phyloP scores from a whole-genome alignment of 2,329 filamentous ascomycete genomes.

The Claviceps citrina region DNA sequence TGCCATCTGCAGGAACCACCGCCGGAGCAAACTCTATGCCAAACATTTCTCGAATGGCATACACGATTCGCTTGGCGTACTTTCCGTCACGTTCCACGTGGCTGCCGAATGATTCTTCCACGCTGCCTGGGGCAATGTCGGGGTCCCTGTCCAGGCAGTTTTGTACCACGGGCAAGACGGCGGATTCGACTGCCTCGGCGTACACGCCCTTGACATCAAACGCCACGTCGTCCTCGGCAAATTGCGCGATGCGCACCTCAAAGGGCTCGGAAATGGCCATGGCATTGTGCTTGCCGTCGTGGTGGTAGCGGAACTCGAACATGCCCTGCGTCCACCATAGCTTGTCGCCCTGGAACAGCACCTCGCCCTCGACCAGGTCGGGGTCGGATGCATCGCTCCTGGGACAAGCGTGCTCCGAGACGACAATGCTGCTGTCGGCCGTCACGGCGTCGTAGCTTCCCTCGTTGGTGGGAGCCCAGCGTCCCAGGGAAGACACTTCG shows the following conservation, averaged over 20 bases:
- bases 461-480: conserved; percentile 72
- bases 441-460: conserved; percentile 61
- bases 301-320: conserved; percentile 95
- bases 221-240: conserved; percentile 59
- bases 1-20: conserved; percentile 84
- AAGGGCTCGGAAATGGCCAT: conserved; percentile 92
- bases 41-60: conserved; percentile 92
- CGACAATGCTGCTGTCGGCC: conserved; percentile 61
- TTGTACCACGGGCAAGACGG: conserved; percentile 66
- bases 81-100: conserved; percentile 77
- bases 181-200: conserved; percentile 55
- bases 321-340: conserved; percentile 94
- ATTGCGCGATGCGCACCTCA: conserved; percentile 69
- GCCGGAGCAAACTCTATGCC: conserved; percentile 89
- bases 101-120: conserved; percentile 70
- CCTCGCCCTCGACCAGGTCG: conserved; percentile 59
- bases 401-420: conserved; percentile 46
- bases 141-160: conserved; percentile 90
- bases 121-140: conserved; percentile 68
- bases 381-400: conserved; percentile 35
- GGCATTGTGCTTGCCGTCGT: conserved; percentile 79
- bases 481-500: conserved; percentile 67
- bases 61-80: conserved; percentile 79
- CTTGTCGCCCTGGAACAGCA: conserved; percentile 81
- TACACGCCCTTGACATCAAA: conserved; percentile 44